Evolutionary conservation across 257 asterid species (phyloP), one percentile per base, ranked within the genome.

Genomic region (Ophiorrhiza pumila): DNA sequence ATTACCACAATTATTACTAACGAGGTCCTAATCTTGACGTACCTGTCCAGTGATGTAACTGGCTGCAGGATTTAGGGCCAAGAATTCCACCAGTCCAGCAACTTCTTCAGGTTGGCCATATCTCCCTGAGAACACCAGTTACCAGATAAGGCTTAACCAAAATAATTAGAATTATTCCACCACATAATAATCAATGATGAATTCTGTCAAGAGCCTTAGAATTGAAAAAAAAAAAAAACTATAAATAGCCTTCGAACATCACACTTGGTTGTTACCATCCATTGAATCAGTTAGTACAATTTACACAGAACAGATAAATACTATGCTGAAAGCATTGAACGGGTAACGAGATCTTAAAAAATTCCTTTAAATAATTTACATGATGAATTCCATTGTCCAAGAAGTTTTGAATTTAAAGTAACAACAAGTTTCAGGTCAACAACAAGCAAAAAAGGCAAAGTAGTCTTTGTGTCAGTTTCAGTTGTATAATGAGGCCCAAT

Each of bases 11-110:
- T n/a, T n/a, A 32, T 10, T 39, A 65, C 46, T 57, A 66, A 18
- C 55, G 27, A 25, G 15, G 50, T 52, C 47, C 29, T 12, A 60
- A 1, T 62, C 20, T 17, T 45, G n/a, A 68, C 22, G 59, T 50
- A 93, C 97, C 97, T 91, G 98, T 81, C 98, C 97, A 45, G 98
- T 93, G 78, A 93, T 91, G 75, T 93, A 93, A 76, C 81, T 73
- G 73, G 98, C 96, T 2, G 97, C 85, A 43, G 85, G 85, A 78
- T 62, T 78, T 17, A 78, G 69, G 46, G 85, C 84, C 64, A 83
- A 63, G 76, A 82, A 80, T 69, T 85, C 85, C 34, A 78, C 87
- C 15, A 82, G 71, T 63, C 85, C 87, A 71, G 82, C 87, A 74
- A 85, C 83, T 71, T 84, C 86, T 75, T 82, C 88, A 43, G 86